These are phyloP conservation scores for Besnoitia besnoiti DNA, from an alignment of 169 alveolate species.

Conservation along the genomic window DNA sequence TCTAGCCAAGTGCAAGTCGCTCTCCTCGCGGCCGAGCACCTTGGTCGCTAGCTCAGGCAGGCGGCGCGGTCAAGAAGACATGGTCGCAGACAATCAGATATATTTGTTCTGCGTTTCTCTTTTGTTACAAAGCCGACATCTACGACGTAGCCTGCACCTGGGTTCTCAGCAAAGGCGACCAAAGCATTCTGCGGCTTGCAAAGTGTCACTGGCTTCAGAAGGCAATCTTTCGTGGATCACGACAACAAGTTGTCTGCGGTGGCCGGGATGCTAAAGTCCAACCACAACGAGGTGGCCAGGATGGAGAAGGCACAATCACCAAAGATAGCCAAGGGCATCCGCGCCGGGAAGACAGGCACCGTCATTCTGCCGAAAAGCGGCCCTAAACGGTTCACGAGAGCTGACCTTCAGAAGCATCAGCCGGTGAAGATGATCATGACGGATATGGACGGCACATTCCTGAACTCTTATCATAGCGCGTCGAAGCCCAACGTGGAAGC, in stretches of 20 bases:
- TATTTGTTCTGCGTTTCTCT: background rate
- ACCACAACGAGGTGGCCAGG: background rate
- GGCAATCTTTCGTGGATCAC: background rate
- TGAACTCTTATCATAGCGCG: slow-evolving; percentile 38
- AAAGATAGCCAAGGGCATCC: background rate
- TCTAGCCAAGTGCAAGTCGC: background rate
- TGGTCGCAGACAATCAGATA: background rate
- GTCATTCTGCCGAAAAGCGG: background rate
- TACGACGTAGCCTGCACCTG: background rate
- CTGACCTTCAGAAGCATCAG: background rate
- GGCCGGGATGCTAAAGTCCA: background rate
- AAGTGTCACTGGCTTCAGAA: background rate
- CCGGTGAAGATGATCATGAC: slow-evolving; percentile 57
- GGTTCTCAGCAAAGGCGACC: too few relatives aligned
- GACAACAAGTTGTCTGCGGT: background rate
- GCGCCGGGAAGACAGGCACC: background rate
- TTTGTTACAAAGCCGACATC: background rate
- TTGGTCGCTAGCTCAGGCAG: background rate
- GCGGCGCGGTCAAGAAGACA: background rate
- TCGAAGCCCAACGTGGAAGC: slow-evolving; percentile 51
- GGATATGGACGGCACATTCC: slow-evolving; percentile 63
- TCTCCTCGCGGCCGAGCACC: background rate
- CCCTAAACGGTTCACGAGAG: background rate
- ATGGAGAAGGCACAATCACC: background rate
- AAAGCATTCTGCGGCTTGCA: background rate